phyloP scores from a whole-genome alignment of 2,329 filamentous ascomycete genomes.

The Xylaria sp. region DNA sequence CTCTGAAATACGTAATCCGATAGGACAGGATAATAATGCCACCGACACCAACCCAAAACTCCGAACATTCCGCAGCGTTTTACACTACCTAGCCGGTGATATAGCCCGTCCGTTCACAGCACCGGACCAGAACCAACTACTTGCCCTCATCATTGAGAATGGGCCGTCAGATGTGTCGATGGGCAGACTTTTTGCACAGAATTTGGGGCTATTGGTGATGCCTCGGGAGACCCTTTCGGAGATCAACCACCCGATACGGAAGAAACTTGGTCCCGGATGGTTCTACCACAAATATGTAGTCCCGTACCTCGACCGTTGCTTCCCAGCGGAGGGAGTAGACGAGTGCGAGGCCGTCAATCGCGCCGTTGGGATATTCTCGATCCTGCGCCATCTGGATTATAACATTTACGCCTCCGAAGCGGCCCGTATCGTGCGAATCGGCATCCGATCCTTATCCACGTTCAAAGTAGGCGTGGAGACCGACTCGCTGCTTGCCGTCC shows the following conservation, averaged over 20 bases:
- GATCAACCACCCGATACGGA: conserved; percentile 37
- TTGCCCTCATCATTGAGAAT: conserved; percentile 28
- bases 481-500: conserved; percentile 53
- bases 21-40: neutral
- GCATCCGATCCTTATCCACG: conserved; percentile 54
- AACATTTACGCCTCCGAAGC: conserved; percentile 59
- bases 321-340: conserved; percentile 39
- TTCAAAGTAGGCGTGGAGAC: conserved; percentile 51
- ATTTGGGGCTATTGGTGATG: conserved; percentile 37
- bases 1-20: neutral
- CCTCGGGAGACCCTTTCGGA: conserved; percentile 38
- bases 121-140: conserved; percentile 30
- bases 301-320: conserved; percentile 48
- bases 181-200: conserved; percentile 37
- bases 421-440: conserved; percentile 53
- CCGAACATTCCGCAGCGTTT: conserved; percentile 36
- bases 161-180: conserved; percentile 26
- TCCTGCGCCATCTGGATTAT: conserved; percentile 57
- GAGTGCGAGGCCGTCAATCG: conserved; percentile 46
- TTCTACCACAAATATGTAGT: conserved; percentile 42
- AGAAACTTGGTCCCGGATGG: conserved; percentile 37
- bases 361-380: conserved; percentile 54
- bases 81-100: conserved; percentile 42
- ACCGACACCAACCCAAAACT: conserved; percentile 14
- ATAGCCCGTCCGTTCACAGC: conserved; percentile 34